These are phyloP conservation scores for Erythrobasidium hasegawianum DNA, from an alignment of 1,284 basidiomycete species.

Conservation along the genomic window DNA sequence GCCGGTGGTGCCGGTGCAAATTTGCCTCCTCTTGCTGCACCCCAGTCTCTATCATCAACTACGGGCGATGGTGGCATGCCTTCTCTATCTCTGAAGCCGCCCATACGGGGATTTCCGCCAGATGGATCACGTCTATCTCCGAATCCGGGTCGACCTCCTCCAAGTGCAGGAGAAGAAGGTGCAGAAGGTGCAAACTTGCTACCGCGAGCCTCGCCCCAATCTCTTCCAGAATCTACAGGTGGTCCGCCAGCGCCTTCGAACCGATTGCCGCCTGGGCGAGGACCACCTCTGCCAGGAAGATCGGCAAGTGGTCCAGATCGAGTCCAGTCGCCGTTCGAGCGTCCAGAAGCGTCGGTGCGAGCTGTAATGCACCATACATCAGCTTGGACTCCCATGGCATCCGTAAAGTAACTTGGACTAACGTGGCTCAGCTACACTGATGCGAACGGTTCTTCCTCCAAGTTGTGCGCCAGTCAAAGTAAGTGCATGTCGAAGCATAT, in stretches of 20 bases:
- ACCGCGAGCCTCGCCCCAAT: conserved; percentile 52
- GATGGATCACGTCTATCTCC: conserved; percentile 34
- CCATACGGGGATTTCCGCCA: conserved; percentile 6
- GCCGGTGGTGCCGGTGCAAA: conserved; percentile 48
- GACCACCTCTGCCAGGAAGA: conserved; percentile 46
- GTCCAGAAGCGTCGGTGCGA: conserved; percentile 30
- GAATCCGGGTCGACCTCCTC: conserved; percentile 37
- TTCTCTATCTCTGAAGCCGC: conserved; percentile 30
- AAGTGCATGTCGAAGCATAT: conserved; percentile 78
- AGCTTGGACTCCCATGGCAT: too few relatives aligned
- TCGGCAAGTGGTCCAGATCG: conserved; percentile 41
- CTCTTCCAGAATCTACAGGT: conserved; percentile 48
- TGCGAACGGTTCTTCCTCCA: conserved; percentile 73
- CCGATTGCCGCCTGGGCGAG: conserved; percentile 37
- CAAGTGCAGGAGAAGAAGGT: conserved; percentile 36
- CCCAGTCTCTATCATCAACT: conserved; percentile 50
- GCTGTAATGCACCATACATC: conserved; percentile 7
- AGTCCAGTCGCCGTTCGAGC: conserved; percentile 44
- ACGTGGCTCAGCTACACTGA: conserved; percentile 95
- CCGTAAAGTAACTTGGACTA: conserved; percentile 51
- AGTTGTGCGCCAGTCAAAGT: conserved; percentile 62
- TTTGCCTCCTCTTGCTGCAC: conserved; percentile 51
- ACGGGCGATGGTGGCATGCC: not conserved
- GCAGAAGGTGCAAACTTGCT: conserved; percentile 51
- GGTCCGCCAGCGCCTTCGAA: conserved; percentile 37